Evolutionary conservation across 441 rosid species (phyloP), one percentile per base, ranked within the genome.

Genomic region (Aquilaria agallochum): DNA sequence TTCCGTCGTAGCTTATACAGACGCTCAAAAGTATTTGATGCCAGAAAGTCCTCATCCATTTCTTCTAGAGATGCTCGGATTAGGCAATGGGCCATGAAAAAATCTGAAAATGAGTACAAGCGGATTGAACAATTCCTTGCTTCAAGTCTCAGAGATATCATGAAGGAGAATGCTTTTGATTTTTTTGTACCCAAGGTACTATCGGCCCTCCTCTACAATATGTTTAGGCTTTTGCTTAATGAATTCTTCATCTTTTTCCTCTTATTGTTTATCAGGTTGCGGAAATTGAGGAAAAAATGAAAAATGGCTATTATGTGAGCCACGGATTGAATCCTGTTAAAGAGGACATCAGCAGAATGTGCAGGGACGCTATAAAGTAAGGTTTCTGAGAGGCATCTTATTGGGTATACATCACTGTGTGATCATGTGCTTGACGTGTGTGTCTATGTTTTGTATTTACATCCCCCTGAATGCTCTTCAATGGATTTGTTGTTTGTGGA

Each of bases 361-460:
- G 99, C 84, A 85, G 95, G 80, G 98, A 96, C 79, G 99, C 99
- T 53, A 89, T 92, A 59, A 96, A 92, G 99, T 92, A 87, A 77
- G 89, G 62, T 60, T 57, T 36, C 48, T 62, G 30, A 59, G 62
- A 47, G 36, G 53, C 40, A 32, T 58, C 60, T 72, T 56, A 50
- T 61, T 50, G 31, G n/a, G 53, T 40, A 40, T 40, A 6, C 9
- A 40, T 10, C 10, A 40, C 45, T 40, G 9, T 40, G 45, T 40
- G 45, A 40, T 40, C 7, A 40, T 40, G 45, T 40, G 45, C 5
- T 40, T 40, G 45, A 40, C 9, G 11, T 10, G 45, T 40, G 45
- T 40, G 7, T 1, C 45, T 5, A 10, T 40, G 45, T 40, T 40
- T 40, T 40, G 2, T 2, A 40, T 40, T 40, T 10, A 40, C 45